Evolutionary conservation across 2,329 filamentous ascomycete genomes (phyloP).

Genomic region (Trichophyton equinum): DNA sequence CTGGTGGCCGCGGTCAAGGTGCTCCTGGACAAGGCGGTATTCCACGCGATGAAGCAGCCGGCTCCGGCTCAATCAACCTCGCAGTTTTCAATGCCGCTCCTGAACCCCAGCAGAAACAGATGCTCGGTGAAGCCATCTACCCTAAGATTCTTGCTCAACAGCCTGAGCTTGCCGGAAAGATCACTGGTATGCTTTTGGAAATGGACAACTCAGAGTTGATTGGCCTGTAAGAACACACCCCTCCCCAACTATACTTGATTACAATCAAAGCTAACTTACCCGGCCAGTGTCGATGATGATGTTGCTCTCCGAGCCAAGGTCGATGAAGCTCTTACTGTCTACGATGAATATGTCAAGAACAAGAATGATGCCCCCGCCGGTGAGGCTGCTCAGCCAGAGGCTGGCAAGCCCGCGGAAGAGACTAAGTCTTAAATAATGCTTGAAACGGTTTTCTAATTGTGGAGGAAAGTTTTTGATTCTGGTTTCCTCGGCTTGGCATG

Average conservation of each 20-base stretch:
- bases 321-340: slow-evolving; percentile 90
- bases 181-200: slow-evolving; percentile 98
- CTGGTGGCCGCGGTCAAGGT: slow-evolving; percentile 32
- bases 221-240: slow-evolving; percentile 63
- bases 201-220: slow-evolving; percentile 96
- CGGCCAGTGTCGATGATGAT: slow-evolving; percentile 70
- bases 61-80: slow-evolving; percentile 36
- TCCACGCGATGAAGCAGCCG: slow-evolving; percentile 28
- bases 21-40: slow-evolving; percentile 25
- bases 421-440: slow-evolving; percentile 16
- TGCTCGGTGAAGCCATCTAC: slow-evolving; percentile 94
- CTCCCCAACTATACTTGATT: background rate
- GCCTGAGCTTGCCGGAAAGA: slow-evolving; percentile 93
- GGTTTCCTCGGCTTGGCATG: slow-evolving; percentile 11
- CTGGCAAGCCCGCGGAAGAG: slow-evolving; percentile 30
- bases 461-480: slow-evolving; percentile 9
- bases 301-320: slow-evolving; percentile 85
- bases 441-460: slow-evolving; percentile 1
- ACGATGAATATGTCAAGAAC: slow-evolving; percentile 96
- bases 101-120: slow-evolving; percentile 87
- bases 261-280: background rate
- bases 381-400: slow-evolving; percentile 36
- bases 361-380: slow-evolving; percentile 41
- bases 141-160: slow-evolving; percentile 95
- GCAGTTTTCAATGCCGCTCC: slow-evolving; percentile 40